Conservation (phyloP, 106 monocot genomes). For the Allium fistulosum region DNA sequence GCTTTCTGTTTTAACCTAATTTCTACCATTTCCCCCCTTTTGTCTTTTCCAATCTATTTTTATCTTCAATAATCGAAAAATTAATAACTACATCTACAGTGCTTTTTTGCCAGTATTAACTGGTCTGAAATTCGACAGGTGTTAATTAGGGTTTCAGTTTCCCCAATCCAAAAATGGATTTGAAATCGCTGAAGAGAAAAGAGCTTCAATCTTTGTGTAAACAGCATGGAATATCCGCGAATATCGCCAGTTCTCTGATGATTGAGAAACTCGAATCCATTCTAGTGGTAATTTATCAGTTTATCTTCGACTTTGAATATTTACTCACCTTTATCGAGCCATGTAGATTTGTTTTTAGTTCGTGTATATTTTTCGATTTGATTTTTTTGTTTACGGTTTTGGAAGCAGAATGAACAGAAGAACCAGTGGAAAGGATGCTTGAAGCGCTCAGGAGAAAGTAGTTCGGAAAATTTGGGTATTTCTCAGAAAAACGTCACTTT, state of each 20-base stretch:
- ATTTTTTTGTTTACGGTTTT: background rate
- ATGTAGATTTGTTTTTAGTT: background rate
- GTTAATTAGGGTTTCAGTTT: background rate
- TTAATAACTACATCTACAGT: background rate
- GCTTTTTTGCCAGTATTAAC: background rate
- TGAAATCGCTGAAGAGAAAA: conserved; percentile 24
- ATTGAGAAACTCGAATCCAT: conserved; percentile 23
- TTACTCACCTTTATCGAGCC: background rate
- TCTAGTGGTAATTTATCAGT: conserved; percentile 16
- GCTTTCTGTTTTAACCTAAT: conserved; percentile 4
- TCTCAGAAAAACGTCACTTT: conserved; percentile 27
- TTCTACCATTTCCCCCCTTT: background rate
- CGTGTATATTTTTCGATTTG: background rate
- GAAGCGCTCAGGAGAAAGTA: conserved; percentile 24
- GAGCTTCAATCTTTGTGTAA: conserved; percentile 41
- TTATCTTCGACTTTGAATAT: conserved; percentile 1
- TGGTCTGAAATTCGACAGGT: too few species aligned
- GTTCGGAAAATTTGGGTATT: conserved; percentile 7
- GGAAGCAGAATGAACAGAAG: conserved; percentile 1
- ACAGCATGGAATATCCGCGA: conserved; percentile 28
- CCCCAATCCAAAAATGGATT: conserved; percentile 15
- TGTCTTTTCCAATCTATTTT: background rate
- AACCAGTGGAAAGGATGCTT: conserved; percentile 20
- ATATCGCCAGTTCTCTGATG: conserved; percentile 27
- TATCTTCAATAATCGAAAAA: background rate